Conservation (phyloP, 495 filamentous ascomycete species). For the Hypoxylon rickii region DNA sequence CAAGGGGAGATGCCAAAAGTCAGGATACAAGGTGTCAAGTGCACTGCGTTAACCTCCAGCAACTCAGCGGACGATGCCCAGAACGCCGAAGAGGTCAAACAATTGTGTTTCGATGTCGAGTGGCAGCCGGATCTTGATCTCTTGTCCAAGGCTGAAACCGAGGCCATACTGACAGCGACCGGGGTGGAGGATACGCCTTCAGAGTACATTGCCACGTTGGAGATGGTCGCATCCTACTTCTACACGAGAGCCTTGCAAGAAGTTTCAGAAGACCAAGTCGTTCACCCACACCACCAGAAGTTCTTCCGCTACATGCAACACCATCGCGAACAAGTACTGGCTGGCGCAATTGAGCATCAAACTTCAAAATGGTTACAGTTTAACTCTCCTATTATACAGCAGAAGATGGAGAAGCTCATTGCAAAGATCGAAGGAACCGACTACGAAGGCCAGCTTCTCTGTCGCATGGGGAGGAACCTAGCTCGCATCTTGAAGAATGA, state of each 20-base stretch:
- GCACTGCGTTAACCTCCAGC: neutral
- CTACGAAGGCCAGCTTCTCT: constrained; percentile 40
- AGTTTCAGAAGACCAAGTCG: constrained; percentile 1
- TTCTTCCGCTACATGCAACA: constrained; percentile 4
- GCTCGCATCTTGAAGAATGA: constrained; percentile 26
- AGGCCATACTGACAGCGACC: neutral
- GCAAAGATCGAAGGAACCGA: neutral
- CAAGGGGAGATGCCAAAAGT: neutral
- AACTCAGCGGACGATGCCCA: neutral
- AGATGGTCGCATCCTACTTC: neutral
- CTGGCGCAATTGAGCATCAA: neutral
- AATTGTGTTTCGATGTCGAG: neutral
- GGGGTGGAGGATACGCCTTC: neutral
- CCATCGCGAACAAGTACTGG: constrained; percentile 1
- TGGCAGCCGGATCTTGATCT: constrained; percentile 2
- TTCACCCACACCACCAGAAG: constrained; percentile 1
- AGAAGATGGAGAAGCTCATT: constrained; percentile 3
- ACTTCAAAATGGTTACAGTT: neutral
- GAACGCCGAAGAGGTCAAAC: neutral
- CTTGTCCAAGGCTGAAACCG: neutral
- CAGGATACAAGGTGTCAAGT: neutral
- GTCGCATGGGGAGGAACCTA: constrained; percentile 32
- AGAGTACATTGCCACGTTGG: neutral
- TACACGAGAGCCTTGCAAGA: neutral
- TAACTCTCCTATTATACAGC: neutral